Evolutionary conservation across 371 early-diverging fungal species (phyloP).

Genomic region (Haplosporangium sp.): DNA sequence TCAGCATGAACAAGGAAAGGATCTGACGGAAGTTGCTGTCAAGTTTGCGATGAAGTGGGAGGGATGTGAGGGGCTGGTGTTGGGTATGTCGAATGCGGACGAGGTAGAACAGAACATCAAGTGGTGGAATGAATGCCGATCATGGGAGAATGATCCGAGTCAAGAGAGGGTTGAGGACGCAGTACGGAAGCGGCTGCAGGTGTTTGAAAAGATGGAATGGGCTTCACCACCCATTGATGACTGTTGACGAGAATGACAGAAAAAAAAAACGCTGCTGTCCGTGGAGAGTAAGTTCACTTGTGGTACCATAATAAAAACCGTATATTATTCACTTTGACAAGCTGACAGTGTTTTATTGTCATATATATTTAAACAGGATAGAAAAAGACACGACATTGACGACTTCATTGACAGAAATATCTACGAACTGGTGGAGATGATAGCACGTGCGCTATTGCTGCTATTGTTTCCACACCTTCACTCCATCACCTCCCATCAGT

Average conservation of each 20-base stretch:
- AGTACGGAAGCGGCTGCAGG: constrained; percentile 15
- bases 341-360: too few relatives aligned
- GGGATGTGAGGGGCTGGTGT: constrained; percentile 66
- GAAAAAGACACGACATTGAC: too few relatives aligned
- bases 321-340: too few relatives aligned
- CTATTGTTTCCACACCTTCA: too few relatives aligned
- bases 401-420: too few relatives aligned
- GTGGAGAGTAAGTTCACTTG: neutral
- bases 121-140: constrained; percentile 55
- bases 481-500: too few relatives aligned
- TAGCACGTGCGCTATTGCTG: too few relatives aligned
- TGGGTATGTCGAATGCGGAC: constrained; percentile 72
- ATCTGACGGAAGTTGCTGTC: constrained; percentile 72
- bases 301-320: too few relatives aligned
- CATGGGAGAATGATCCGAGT: neutral
- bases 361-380: too few relatives aligned
- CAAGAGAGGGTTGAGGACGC: constrained; percentile 20
- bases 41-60: constrained; percentile 69
- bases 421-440: too few relatives aligned
- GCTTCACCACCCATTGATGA: constrained; percentile 45
- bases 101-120: constrained; percentile 71
- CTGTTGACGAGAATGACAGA: constrained; percentile 6
- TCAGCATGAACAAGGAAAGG: constrained; percentile 53
- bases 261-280: neutral
- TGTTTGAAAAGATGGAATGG: constrained; percentile 49